Base-by-base conservation (phyloP, 225 moss, liverwort and hornwort genomes). In the Lunularia cruciata region DNA sequence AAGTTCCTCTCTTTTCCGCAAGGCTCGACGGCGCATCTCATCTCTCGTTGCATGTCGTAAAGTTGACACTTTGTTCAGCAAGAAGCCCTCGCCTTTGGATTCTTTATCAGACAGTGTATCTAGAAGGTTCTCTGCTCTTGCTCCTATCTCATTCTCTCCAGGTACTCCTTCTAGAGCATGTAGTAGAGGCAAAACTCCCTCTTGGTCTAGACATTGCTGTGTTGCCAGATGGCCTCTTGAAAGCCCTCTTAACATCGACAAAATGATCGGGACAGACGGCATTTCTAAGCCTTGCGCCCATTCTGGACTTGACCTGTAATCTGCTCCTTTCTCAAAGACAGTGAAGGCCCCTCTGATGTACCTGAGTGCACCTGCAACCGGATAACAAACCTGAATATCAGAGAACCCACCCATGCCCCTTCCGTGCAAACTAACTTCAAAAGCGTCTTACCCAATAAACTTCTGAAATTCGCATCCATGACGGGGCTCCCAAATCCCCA, bases 281-380 rank as follows among this genome's bases (percentile, higher is more conserved):
- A 99, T 99, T 77, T 99, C 98, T 68, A 93, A 70, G 68, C 91
- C 91, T 70, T 93, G 98, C 69, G 88, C 89, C 98, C 93, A 99
- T 70, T 93, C 98, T 53, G 93, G 89, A 77, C 89, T 87, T 26
- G 90, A 83, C 72, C 89, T 93, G 82, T 89, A 91, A 71, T 99
- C 98, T 49, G 83, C 70, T 66, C 87, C 91, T 60, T 88, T 91
- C 56, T 85, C 98, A 73, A 86, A 80, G 36, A 87, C 79, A 65
- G 85, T 89, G 68, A 99, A 99, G 5, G 86, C 85, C 67, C 79
- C 70, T 75, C 91, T 99, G 70, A 99, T 74, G 70, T 93, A 88
- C 46, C 78, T 83, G 40, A 91, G 84, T 51, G 91, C 93, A 64
- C 83, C 98, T 99, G 88, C 67, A n/a, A 70, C 13, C 53, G 69